Conservation (phyloP, 176 grass and related monocot genomes). For the Thalia dealbata region DNA sequence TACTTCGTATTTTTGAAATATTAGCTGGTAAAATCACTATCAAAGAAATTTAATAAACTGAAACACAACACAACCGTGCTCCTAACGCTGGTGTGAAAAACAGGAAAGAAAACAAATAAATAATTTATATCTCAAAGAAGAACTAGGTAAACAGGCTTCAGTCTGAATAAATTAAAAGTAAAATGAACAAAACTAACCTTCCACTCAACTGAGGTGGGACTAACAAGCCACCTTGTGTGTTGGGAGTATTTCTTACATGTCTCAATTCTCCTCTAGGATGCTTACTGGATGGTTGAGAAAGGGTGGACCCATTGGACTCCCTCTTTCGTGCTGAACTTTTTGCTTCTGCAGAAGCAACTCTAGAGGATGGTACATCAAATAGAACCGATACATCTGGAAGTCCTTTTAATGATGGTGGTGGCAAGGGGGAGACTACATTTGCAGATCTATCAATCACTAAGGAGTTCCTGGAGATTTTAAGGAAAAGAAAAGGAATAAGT, state of each 20-base stretch:
- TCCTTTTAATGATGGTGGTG: slow-evolving; percentile 42
- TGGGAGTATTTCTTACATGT: slow-evolving; percentile 33
- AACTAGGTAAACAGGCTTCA: no score
- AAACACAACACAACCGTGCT: no score
- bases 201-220: slow-evolving; percentile 78
- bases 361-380: slow-evolving; percentile 32
- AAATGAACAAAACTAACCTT: slow-evolving; percentile 51
- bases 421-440: slow-evolving; percentile 23
- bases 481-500: not conserved
- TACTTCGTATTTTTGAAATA: not conserved
- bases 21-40: not conserved
- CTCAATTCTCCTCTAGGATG: slow-evolving; percentile 39
- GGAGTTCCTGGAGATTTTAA: not conserved
- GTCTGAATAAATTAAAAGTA: no score
- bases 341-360: slow-evolving; percentile 27
- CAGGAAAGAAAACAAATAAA: no score
- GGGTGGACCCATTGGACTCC: slow-evolving; percentile 61
- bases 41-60: not conserved
- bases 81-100: no score
- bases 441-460: slow-evolving; percentile 7
- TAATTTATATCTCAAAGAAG: no score
- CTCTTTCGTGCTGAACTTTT: slow-evolving; percentile 64
- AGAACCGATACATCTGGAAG: slow-evolving; percentile 66
- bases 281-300: slow-evolving; percentile 36
- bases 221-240: slow-evolving; percentile 28